Percentiles rank a stretch among this genome's conserved stretches.
phyloP scores from a whole-genome alignment of 192 early-diverging fungal species.

The Gamsiella multidivaricata region DNA sequence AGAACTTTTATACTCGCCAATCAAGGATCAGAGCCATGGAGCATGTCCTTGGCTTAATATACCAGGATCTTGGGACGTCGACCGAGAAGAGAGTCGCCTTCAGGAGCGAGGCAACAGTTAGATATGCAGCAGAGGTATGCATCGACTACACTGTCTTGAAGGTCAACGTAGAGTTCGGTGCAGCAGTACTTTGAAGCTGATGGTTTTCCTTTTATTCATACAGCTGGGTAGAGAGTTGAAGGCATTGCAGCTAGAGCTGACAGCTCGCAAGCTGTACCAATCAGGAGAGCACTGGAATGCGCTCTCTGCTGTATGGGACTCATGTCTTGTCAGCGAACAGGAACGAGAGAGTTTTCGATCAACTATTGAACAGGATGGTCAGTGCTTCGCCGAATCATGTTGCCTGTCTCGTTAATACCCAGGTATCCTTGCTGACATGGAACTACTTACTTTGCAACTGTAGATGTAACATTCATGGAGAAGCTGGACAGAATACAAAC shows the following conservation, averaged over 20 bases:
- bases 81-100: conserved; percentile 18
- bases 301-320: conserved; percentile 56
- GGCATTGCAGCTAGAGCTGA: conserved; percentile 31
- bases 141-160: background rate
- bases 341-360: conserved; percentile 57
- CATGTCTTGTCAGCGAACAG: conserved; percentile 51
- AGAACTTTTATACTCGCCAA: conserved; percentile 53
- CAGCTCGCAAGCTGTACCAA: conserved; percentile 34
- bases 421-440: too few relatives aligned
- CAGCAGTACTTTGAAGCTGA: too few relatives aligned
- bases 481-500: conserved; percentile 50
- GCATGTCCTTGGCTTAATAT: conserved; percentile 40
- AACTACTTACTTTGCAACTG: background rate
- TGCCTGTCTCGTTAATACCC: background rate
- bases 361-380: conserved; percentile 50
- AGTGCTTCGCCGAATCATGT: background rate
- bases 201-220: background rate
- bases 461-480: conserved; percentile 22
- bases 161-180: too few relatives aligned
- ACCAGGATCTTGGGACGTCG: conserved; percentile 32
- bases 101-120: conserved; percentile 41
- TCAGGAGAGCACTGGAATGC: conserved; percentile 38
- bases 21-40: conserved; percentile 47
- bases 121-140: conserved; percentile 46
- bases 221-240: conserved; percentile 48